Evolutionary conservation across 257 asterid species (phyloP), one percentile per base, ranked within the genome.

Genomic region (Lavandula angustifolia): DNA sequence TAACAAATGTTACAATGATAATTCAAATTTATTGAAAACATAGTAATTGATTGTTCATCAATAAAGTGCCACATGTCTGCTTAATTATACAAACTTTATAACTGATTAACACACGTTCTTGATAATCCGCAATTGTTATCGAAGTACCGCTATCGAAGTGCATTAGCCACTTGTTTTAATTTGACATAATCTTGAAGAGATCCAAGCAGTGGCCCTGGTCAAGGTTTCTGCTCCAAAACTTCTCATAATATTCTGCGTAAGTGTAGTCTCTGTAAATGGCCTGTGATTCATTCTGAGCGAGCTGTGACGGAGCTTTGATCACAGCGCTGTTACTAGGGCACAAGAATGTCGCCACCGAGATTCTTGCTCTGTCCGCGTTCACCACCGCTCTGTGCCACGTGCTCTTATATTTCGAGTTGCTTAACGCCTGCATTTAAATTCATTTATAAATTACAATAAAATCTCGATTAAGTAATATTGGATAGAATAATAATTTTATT

Each of bases 301-400:
- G 91, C 12, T 71, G 68, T 32, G 66, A 69, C 3, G 98, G 97
- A 50, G 97, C 95, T 55, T 84, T 92, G 56, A 92, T 85, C 2
- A 85, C 44, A 2, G 97, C 85, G 1, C 48, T 62, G 59, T 73
- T 72, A 0, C 75, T 73, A 0, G 98, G 98, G 62, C 96, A 89
- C 41, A 92, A 76, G 70, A 92, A 92, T 3, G 98, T 76, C 11
- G 97, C 98, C 40, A 92, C 73, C 1, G 98, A 92, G n/a, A 92
- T 69, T 64, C 98, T 80, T 48, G 84, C 64, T 22, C 40, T 76
- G 6, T 92, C 72, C 0, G 85, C 71, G 64, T 92, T 92, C 66
- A 92, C 98, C 8, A 85, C 66, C 1, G 96, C 98, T 62, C 98
- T 72, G 65, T 92, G 98, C 96, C 96, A 85, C 37, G 81, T 86